These are phyloP conservation scores for Metarhizium robertsii DNA, from an alignment of 2,329 filamentous ascomycete genomes.

Conservation along the genomic window DNA sequence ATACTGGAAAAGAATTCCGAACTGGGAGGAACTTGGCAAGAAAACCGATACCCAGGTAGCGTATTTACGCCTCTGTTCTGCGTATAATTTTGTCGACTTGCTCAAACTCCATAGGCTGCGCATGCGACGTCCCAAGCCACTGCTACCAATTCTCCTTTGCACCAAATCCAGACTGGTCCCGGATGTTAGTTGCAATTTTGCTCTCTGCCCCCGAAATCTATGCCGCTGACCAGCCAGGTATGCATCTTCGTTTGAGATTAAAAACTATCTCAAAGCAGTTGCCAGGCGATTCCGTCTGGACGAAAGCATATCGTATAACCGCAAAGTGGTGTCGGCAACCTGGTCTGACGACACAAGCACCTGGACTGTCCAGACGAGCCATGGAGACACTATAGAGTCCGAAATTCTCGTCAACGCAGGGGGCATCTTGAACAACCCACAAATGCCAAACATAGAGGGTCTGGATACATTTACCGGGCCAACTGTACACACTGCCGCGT, in stretches of 20 bases:
- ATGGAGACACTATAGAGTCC: slow-evolving; percentile 2
- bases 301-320: slow-evolving; percentile 17
- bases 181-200: slow-evolving; percentile 12
- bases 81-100: slow-evolving; percentile 2
- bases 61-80: neutral
- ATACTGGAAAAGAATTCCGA: slow-evolving; percentile 35
- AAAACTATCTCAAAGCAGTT: slow-evolving; percentile 29
- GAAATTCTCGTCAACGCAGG: slow-evolving; percentile 13
- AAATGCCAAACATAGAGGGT: slow-evolving; percentile 38
- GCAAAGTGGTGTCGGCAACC: slow-evolving; percentile 14
- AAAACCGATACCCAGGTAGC: slow-evolving; percentile 21
- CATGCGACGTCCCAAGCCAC: slow-evolving; percentile 33
- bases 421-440: slow-evolving; percentile 23
- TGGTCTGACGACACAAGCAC: slow-evolving; percentile 25
- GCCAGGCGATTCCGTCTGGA: slow-evolving; percentile 23
- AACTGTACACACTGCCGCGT: slow-evolving; percentile 34
- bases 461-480: slow-evolving; percentile 34
- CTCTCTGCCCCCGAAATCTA: no score
- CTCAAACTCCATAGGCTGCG: slow-evolving; percentile 16
- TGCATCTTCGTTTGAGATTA: slow-evolving; percentile 27
- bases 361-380: slow-evolving; percentile 22
- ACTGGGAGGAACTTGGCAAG: slow-evolving; percentile 35
- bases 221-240: slow-evolving; percentile 14
- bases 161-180: slow-evolving; percentile 30
- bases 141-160: slow-evolving; percentile 34